Conservation (phyloP, 495 filamentous ascomycete species). For the Jackrogersella multiformis region DNA sequence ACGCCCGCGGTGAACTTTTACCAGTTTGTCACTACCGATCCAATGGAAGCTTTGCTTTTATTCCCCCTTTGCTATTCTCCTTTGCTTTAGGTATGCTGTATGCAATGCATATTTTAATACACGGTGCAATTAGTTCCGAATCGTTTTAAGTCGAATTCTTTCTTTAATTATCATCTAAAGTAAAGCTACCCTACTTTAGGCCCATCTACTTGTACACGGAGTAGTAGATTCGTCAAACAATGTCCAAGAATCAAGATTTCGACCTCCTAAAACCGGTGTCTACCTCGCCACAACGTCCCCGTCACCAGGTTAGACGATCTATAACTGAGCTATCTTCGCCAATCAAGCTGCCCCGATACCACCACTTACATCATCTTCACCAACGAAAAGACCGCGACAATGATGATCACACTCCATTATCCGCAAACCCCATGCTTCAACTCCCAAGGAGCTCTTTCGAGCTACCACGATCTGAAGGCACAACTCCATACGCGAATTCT, state of each 20-base stretch:
- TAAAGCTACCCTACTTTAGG: constrained; percentile 27
- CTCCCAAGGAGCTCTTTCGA: constrained; percentile 50
- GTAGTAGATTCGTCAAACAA: no score
- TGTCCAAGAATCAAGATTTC: constrained; percentile 52
- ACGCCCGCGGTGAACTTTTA: constrained; percentile 4
- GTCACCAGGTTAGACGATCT: constrained; percentile 60
- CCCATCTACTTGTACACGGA: not conserved
- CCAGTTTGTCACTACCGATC: constrained; percentile 15
- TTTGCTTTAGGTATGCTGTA: constrained; percentile 15
- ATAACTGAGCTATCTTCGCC: constrained; percentile 61
- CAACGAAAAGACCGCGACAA: constrained; percentile 55
- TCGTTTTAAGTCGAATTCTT: no score
- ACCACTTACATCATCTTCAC: constrained; percentile 53
- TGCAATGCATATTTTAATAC: constrained; percentile 14
- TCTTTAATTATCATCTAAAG: constrained; percentile 32
- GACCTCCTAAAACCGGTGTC: constrained; percentile 38
- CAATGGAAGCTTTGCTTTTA: constrained; percentile 26
- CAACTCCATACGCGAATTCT: constrained; percentile 55
- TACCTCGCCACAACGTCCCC: constrained; percentile 52
- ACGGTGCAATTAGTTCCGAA: constrained; percentile 19
- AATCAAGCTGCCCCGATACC: constrained; percentile 55
- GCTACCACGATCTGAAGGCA: constrained; percentile 51
- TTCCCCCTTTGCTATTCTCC: constrained; percentile 7
- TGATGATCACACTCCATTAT: constrained; percentile 47
- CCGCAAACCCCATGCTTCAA: constrained; percentile 40